These are phyloP conservation scores for Diplodia seriata DNA, from an alignment of 2,329 filamentous ascomycete species.

Conservation along the genomic window DNA sequence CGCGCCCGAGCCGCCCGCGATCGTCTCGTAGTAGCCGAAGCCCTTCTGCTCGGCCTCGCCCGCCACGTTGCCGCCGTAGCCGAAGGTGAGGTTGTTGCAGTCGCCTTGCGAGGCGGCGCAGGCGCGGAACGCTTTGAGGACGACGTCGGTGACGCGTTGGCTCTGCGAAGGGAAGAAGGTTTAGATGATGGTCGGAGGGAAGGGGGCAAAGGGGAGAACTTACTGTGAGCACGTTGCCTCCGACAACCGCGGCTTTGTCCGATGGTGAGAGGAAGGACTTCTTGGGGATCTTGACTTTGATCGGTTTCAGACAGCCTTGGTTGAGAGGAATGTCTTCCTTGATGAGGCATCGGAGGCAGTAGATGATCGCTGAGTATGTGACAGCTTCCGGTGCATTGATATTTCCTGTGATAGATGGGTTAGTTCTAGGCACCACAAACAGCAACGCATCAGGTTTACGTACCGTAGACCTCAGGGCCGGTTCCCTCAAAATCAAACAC, in stretches of 20 bases:
- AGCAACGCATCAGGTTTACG: slow-evolving; percentile 31
- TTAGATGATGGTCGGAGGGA: neutral
- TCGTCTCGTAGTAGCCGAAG: slow-evolving; percentile 88
- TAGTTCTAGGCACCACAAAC: neutral
- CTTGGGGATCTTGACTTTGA: slow-evolving; percentile 75
- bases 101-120: slow-evolving; percentile 81
- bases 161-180: slow-evolving; percentile 45
- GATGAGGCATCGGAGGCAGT: slow-evolving; percentile 81
- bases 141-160: slow-evolving; percentile 83
- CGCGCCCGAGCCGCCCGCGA: slow-evolving; percentile 77
- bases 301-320: slow-evolving; percentile 81
- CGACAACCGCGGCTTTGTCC: slow-evolving; percentile 79
- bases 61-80: slow-evolving; percentile 72
- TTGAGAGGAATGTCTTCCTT: slow-evolving; percentile 84
- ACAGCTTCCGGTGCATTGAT: slow-evolving; percentile 84
- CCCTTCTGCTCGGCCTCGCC: slow-evolving; percentile 69
- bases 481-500: slow-evolving; percentile 81
- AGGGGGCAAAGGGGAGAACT: neutral
- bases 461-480: slow-evolving; percentile 77
- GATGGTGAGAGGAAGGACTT: slow-evolving; percentile 77
- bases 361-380: slow-evolving; percentile 84
- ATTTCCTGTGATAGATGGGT: slow-evolving; percentile 57
- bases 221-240: slow-evolving; percentile 77
- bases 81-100: slow-evolving; percentile 86
- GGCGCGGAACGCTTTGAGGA: slow-evolving; percentile 79